phyloP scores from a whole-genome alignment of 2,329 filamentous ascomycete genomes.

The Elsinoe batatas region DNA sequence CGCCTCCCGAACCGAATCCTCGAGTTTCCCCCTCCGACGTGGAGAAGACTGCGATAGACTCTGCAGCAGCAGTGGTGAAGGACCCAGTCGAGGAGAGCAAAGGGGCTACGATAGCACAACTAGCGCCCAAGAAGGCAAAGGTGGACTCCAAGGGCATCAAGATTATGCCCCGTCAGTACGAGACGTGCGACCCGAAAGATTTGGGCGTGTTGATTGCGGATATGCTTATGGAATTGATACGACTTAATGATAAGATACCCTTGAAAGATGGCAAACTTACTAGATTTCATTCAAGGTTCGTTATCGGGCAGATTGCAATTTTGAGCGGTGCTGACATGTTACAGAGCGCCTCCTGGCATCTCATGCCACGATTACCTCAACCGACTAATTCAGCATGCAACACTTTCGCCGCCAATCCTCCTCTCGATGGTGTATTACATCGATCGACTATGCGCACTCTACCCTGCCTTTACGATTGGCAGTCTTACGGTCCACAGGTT shows the following conservation, averaged over 20 bases:
- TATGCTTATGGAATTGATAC: constrained; percentile 91
- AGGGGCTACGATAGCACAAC: constrained; percentile 13
- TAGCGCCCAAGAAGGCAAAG: constrained; percentile 2
- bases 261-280: constrained; percentile 79
- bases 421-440: constrained; percentile 99
- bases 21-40: constrained; percentile 23
- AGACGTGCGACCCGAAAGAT: constrained; percentile 71
- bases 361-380: constrained; percentile 91
- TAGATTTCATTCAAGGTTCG: constrained; percentile 83
- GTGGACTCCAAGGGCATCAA: constrained; percentile 32
- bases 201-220: constrained; percentile 84
- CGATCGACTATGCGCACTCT: constrained; percentile 82
- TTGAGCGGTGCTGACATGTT: background rate
- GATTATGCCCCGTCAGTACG: constrained; percentile 64
- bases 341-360: constrained; percentile 70
- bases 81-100: constrained; percentile 18
- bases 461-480: constrained; percentile 91
- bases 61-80: background rate
- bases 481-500: constrained; percentile 95
- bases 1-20: constrained; percentile 28
- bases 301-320: background rate
- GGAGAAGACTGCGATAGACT: background rate
- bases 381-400: constrained; percentile 85
- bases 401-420: constrained; percentile 83
- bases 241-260: constrained; percentile 81